phyloP scores from a whole-genome alignment of 192 early-diverging fungal genomes.

The Entophlyctis luteolus region DNA sequence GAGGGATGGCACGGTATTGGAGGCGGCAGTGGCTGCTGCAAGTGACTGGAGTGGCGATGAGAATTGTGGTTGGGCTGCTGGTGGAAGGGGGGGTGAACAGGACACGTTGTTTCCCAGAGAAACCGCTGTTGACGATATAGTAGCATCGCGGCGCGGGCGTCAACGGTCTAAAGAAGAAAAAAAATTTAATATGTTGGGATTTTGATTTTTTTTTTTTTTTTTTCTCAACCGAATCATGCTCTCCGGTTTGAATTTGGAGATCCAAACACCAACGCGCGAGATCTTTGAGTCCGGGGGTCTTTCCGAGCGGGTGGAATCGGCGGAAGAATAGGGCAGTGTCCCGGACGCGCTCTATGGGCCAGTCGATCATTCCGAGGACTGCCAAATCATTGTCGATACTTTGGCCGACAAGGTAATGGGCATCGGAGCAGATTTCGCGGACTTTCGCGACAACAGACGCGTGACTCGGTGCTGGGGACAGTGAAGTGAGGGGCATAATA shows the following conservation, averaged over 20 bases:
- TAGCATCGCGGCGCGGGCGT: conserved; percentile 78
- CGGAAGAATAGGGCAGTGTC: conserved; percentile 71
- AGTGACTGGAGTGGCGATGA: background rate
- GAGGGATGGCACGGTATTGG: conserved; percentile 7
- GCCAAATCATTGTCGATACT: conserved; percentile 77
- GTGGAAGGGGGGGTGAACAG: background rate
- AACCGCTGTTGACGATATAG: conserved; percentile 74
- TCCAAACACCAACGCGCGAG: conserved; percentile 65
- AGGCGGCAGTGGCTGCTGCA: conserved; percentile 1
- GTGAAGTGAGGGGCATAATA: conserved; percentile 1
- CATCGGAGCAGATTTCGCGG: conserved; percentile 61
- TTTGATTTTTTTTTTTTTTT: no score
- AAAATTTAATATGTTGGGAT: no score
- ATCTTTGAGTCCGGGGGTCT: conserved; percentile 65
- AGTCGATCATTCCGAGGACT: conserved; percentile 26
- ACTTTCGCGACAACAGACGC: conserved; percentile 1
- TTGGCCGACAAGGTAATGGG: conserved; percentile 79
- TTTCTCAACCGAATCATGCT: conserved; percentile 65
- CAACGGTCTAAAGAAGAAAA: conserved; percentile 35
- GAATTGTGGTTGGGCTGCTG: conserved; percentile 1
- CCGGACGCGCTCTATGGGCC: conserved; percentile 63
- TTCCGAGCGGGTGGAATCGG: conserved; percentile 62
- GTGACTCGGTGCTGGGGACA: conserved; percentile 12
- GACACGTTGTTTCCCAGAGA: conserved; percentile 66
- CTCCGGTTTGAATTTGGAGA: conserved; percentile 72